phyloP scores from a whole-genome alignment of 129 eudicot genomes.

The Centaurea solstitialis region DNA sequence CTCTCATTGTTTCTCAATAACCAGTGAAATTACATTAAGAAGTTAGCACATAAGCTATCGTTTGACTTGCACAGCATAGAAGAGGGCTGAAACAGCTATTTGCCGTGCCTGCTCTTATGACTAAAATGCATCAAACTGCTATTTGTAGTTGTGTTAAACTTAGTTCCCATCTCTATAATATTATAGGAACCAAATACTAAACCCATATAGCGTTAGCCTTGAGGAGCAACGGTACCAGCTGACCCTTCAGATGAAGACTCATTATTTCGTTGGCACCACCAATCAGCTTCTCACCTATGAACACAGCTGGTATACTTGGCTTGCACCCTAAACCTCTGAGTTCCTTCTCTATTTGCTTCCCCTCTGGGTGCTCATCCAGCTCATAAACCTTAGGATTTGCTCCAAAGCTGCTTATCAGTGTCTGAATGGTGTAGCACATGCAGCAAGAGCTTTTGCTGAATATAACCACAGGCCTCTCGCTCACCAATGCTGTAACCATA shows the following conservation, averaged over 20 bases:
- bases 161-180: constrained; percentile 7
- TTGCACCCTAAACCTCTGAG: constrained; percentile 49
- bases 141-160: background rate
- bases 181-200: constrained; percentile 23
- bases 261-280: constrained; percentile 84
- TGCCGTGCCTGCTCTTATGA: constrained; percentile 9
- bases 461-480: constrained; percentile 60
- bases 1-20: constrained; percentile 18
- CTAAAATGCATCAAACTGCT: constrained; percentile 19
- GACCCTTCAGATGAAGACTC: constrained; percentile 74
- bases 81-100: constrained; percentile 4
- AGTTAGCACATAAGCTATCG: constrained; percentile 21
- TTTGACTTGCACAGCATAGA: constrained; percentile 1
- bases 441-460: constrained; percentile 69
- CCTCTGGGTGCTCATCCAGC: constrained; percentile 67
- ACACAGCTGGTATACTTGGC: constrained; percentile 75
- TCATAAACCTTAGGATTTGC: constrained; percentile 67
- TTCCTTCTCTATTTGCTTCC: constrained; percentile 54
- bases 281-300: constrained; percentile 55
- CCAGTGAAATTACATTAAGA: constrained; percentile 17
- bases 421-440: constrained; percentile 62
- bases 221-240: constrained; percentile 60
- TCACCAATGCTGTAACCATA: constrained; percentile 42
- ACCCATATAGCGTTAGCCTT: constrained; percentile 88
- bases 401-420: constrained; percentile 63